phyloP scores from a whole-genome alignment of 345 rosid genomes.

The Citropsis articulata region DNA sequence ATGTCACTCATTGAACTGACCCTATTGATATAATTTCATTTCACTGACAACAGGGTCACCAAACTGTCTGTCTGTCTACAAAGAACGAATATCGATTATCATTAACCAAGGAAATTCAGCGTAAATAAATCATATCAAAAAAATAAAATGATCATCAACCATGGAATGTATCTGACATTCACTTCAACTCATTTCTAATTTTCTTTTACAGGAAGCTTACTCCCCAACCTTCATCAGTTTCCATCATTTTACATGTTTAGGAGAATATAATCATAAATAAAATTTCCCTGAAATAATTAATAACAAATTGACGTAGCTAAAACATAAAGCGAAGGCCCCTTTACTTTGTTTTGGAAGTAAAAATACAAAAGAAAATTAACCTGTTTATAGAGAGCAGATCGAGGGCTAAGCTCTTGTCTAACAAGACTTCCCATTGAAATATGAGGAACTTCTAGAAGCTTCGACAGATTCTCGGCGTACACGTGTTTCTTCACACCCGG shows the following conservation, averaged over 20 bases:
- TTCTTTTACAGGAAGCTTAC: neutral
- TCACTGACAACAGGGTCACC: neutral
- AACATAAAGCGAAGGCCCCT: neutral
- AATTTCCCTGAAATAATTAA: neutral
- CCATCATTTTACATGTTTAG: neutral
- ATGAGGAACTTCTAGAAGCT: constrained; percentile 81
- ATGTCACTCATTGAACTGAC: neutral
- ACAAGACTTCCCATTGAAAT: constrained; percentile 90
- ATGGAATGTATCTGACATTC: neutral
- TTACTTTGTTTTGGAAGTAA: neutral
- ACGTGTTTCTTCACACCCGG: constrained; percentile 67
- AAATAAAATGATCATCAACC: neutral
- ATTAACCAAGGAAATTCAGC: neutral
- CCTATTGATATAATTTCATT: neutral
- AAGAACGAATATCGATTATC: neutral
- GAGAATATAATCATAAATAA: neutral
- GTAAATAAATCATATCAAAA: neutral
- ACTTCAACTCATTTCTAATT: neutral
- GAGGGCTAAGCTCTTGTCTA: constrained; percentile 77
- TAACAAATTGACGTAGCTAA: neutral
- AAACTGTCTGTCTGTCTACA: neutral
- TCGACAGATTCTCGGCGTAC: constrained; percentile 81
- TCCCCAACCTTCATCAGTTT: neutral
- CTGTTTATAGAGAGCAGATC: constrained; percentile 69
- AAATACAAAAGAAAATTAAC: constrained; percentile 19